Base-by-base conservation (phyloP, 2,329 filamentous ascomycete species). In the Monosporascus cannonballus region DNA sequence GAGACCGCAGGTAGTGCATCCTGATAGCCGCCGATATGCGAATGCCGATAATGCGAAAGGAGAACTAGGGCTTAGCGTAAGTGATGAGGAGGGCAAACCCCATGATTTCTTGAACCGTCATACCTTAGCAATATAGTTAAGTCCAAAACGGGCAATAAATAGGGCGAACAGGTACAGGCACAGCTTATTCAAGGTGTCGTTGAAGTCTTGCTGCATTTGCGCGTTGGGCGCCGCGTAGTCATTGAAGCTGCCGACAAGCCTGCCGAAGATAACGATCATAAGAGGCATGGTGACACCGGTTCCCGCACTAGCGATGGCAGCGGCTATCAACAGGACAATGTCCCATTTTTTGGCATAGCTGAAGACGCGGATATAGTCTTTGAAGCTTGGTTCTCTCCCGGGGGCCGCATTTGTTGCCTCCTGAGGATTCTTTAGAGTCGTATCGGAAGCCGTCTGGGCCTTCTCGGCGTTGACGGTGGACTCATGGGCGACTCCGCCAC, bases 121-220 rank as follows among this genome's bases (percentile, higher is more conserved):
- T 30, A 30, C 27, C 27, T 78, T 78, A 57, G 78, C 76, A 55
- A 83, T 69, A 56, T 87, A 87, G 55, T 78, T 80, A 36, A 86
- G 70, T 7, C 70, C 62, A 58, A 86, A 83, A 37, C 85, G 82
- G 11, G 73, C 84, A 44, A 89, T 67, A 65, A 89, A 90, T 7
- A 90, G 72, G 52, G 81, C 84, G 49, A 89, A 76, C 62, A 89
- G 84, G 68, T 84, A 87, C 0, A 90, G 70, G 1, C 77, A 67
- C 50, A 76, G 68, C 38, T 58, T 65, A 59, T 78, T 73, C 36
- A 79, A 1, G 66, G 59, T 4, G 61, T 59, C 11, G 61, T 66
- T 1, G 66, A 61, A 6, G 60, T 61, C 7, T 56, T 59, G 34
- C 64, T 58, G 47, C 66, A 66, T 30, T 30, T 30, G 27, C 3